Conservation (phyloP, 1,139 yeast genomes). For the Suhomyces guaymorum region DNA sequence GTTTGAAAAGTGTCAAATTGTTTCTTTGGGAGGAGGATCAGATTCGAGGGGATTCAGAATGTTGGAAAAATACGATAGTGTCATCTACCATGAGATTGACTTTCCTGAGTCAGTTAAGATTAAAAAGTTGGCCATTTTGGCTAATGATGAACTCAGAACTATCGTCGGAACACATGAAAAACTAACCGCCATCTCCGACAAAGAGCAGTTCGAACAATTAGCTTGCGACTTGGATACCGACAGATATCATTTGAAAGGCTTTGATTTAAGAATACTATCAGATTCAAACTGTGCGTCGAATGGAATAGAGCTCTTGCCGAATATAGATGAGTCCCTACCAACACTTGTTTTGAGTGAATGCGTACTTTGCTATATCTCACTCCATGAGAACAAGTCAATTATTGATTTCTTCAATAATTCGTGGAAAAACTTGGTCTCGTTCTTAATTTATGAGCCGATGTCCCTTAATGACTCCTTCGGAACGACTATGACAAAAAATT, state of each 20-base stretch:
- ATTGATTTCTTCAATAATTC: conserved; percentile 40
- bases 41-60: conserved; percentile 73
- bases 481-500: conserved; percentile 72
- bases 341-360: conserved; percentile 86
- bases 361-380: conserved; percentile 77
- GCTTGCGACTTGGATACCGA: conserved; percentile 40
- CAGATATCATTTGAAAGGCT: conserved; percentile 54
- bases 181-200: conserved; percentile 13
- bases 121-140: conserved; percentile 57
- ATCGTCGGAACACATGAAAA: conserved; percentile 21
- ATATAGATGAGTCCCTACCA: conserved; percentile 46
- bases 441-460: conserved; percentile 84
- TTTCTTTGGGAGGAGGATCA: conserved; percentile 95
- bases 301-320: conserved; percentile 3
- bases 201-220: conserved; percentile 27
- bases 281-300: no score
- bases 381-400: conserved; percentile 54
- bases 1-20: conserved; percentile 52
- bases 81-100: conserved; percentile 73
- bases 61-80: conserved; percentile 26
- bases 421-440: conserved; percentile 29
- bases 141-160: conserved; percentile 24
- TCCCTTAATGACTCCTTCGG: conserved; percentile 78
- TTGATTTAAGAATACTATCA: conserved; percentile 51
- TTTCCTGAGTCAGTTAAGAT: conserved; percentile 61